A percentile compares a stretch with the other conserved stretches of the same genome.
These are phyloP conservation scores for Kazachstania sp. DNA, from an alignment of 1,139 yeast genomes.

Conservation along the genomic window DNA sequence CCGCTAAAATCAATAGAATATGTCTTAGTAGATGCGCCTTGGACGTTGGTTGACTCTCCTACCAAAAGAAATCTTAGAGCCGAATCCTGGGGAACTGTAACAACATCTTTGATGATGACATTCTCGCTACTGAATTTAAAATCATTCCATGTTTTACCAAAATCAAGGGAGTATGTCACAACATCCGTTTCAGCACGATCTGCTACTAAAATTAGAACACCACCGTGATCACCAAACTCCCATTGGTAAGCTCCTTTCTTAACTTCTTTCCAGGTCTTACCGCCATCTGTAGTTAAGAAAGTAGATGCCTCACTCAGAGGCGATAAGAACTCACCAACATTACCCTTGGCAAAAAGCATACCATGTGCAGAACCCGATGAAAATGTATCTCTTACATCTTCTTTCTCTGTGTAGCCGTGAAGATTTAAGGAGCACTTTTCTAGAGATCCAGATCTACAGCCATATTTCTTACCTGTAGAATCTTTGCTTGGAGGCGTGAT, in stretches of 20 bases:
- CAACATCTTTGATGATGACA: constrained; percentile 58
- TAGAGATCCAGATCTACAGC: constrained; percentile 45
- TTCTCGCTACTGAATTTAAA: constrained; percentile 53
- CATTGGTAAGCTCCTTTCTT: constrained; percentile 71
- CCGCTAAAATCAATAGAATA: constrained; percentile 63
- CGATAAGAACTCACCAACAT: constrained; percentile 62
- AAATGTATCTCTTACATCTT: constrained; percentile 73
- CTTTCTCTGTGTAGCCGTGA: constrained; percentile 86
- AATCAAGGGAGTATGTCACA: constrained; percentile 62
- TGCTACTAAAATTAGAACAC: constrained; percentile 65
- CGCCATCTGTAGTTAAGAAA: constrained; percentile 79
- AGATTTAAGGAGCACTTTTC: constrained; percentile 69
- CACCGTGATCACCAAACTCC: constrained; percentile 96
- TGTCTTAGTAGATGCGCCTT: constrained; percentile 38
- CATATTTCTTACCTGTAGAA: constrained; percentile 49
- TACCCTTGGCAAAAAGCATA: constrained; percentile 77
- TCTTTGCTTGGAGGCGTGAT: constrained; percentile 61
- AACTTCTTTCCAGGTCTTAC: constrained; percentile 77
- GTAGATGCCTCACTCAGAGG: constrained; percentile 52
- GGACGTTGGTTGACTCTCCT: constrained; percentile 31
- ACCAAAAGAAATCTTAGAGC: constrained; percentile 63
- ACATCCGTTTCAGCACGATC: constrained; percentile 49
- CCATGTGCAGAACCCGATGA: constrained; percentile 90
- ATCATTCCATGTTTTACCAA: constrained; percentile 70
- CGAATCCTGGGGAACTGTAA: constrained; percentile 87